Evolutionary conservation across 176 grass and related monocot genomes (phyloP).

Genomic region (Elymus sibiricus): DNA sequence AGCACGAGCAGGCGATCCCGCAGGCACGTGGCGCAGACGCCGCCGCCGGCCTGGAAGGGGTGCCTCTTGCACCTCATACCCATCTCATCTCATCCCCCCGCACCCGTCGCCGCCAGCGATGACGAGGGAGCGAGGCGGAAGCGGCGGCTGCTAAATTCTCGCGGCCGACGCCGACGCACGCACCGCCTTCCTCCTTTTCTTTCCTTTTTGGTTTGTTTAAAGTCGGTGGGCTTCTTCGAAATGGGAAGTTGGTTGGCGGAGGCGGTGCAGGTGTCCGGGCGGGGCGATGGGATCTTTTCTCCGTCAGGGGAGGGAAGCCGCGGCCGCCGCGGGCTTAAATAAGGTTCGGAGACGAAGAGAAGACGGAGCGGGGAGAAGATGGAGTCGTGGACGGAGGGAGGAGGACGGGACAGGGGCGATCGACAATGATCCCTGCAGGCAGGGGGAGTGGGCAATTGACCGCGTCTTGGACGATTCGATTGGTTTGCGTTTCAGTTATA

Average conservation of each 20-base stretch:
- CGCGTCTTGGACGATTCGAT: not conserved
- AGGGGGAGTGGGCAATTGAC: not conserved
- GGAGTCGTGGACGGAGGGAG: not conserved
- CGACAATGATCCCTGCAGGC: not conserved
- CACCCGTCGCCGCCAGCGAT: not conserved
- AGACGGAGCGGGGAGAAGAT: not conserved
- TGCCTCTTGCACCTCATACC: constrained; percentile 93
- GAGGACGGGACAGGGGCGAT: not conserved
- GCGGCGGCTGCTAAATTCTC: not conserved
- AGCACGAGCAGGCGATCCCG: constrained; percentile 77
- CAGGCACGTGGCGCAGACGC: constrained; percentile 93
- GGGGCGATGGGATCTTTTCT: constrained; percentile 20
- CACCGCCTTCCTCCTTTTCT: not conserved
- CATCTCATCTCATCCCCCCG: not conserved
- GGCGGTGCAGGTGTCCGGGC: not conserved
- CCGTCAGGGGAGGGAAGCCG: not conserved
- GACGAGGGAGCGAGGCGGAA: not conserved
- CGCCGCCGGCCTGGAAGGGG: constrained; percentile 55
- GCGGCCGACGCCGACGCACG: not conserved
- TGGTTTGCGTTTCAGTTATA: not conserved
- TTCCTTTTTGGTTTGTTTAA: constrained; percentile 11
- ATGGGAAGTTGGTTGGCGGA: not conserved
- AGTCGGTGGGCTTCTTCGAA: constrained; percentile 16
- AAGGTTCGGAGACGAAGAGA: constrained; percentile 12
- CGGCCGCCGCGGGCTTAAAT: constrained; percentile 31